Base-by-base conservation (phyloP, 345 rosid genomes). In the Populus ilicifolia region DNA sequence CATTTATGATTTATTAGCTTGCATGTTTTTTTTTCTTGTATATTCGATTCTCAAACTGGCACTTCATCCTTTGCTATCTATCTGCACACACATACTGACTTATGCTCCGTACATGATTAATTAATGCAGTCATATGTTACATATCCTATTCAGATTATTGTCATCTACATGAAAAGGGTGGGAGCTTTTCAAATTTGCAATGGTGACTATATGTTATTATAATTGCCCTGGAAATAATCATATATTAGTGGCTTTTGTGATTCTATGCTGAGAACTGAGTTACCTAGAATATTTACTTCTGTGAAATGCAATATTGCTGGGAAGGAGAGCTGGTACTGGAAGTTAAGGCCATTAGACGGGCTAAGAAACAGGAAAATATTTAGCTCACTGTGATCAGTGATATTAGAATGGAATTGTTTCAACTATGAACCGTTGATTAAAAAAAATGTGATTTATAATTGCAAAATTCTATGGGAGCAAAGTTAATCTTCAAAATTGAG, bases 31-130 rank as follows among this genome's bases (percentile, higher is more conserved):
- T 35, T 30, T 8, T 12, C 27, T 71, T 54, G 46, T 54, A 71
- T 56, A 72, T 30, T 36, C 8, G 18, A 30, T 70, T 5, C 48
- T 61, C 43, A 54, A 76, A 36, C 65, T 35, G 50, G 72, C 29
- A 33, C 44, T 10, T 6, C 2, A 61, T 33, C 48, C 67, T 29
- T 5, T 61, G 66, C 61, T 29, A 36, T 59, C 14, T 30, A 44
- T 33, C 25, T 75, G 30, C 9, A 20, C 59, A 25, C 12, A 1
- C 25, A 12, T 11, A 56, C 48, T 35, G 23, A 21, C 43, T 16
- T 35, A 11, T 12, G 20, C 62, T 89, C 78, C 75, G 5, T 72
- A 39, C 67, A 38, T 73, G 20, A n/a, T 65, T 67, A 46, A 9
- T 73, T 64, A 59, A 41, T 84, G 20, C 29, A 29, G n/a, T 68